A percentile compares a stretch with the other conserved stretches of the same genome.
Evolutionary conservation across 225 moss, liverwort and hornwort species (phyloP).

Genomic region (Ulota crispa): DNA sequence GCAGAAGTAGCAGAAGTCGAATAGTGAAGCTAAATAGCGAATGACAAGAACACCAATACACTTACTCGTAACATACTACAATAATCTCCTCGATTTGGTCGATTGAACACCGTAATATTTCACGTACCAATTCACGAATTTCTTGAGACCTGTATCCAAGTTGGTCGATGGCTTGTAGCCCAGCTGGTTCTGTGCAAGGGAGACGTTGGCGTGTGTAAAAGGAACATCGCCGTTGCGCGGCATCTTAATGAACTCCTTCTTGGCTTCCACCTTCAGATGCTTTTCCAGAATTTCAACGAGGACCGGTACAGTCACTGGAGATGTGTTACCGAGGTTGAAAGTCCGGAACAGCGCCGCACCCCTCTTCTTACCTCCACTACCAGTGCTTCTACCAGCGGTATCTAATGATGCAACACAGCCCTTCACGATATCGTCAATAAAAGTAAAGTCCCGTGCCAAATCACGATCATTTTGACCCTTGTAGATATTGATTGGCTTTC

Average conservation of each 20-base stretch:
- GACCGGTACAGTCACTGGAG: slow-evolving; percentile 60
- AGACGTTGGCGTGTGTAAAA: slow-evolving; percentile 61
- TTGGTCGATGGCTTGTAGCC: slow-evolving; percentile 59
- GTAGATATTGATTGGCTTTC: slow-evolving; percentile 57
- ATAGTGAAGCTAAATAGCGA: slow-evolving; percentile 25
- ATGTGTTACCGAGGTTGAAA: slow-evolving; percentile 63
- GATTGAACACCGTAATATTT: slow-evolving; percentile 53
- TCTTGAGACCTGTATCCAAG: slow-evolving; percentile 58
- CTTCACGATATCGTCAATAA: slow-evolving; percentile 63
- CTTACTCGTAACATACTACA: slow-evolving; percentile 15
- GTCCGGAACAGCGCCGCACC: slow-evolving; percentile 52
- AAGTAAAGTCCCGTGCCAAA: slow-evolving; percentile 65
- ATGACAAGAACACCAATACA: slow-evolving; percentile 29
- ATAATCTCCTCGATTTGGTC: slow-evolving; percentile 41
- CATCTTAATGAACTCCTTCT: slow-evolving; percentile 65
- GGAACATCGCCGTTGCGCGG: slow-evolving; percentile 68
- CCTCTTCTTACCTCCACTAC: slow-evolving; percentile 67
- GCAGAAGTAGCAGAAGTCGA: slow-evolving; percentile 37
- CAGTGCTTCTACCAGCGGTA: slow-evolving; percentile 59
- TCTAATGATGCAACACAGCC: slow-evolving; percentile 64
- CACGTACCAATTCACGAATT: slow-evolving; percentile 64
- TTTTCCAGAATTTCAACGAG: slow-evolving; percentile 61
- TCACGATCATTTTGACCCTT: slow-evolving; percentile 58
- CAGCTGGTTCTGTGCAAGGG: slow-evolving; percentile 51
- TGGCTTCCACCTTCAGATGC: slow-evolving; percentile 56